Percentiles rank a stretch among this genome's conserved stretches.
Evolutionary conservation across 805 yeast genomes (phyloP).

Genomic region (Blastobotrys parvus): DNA sequence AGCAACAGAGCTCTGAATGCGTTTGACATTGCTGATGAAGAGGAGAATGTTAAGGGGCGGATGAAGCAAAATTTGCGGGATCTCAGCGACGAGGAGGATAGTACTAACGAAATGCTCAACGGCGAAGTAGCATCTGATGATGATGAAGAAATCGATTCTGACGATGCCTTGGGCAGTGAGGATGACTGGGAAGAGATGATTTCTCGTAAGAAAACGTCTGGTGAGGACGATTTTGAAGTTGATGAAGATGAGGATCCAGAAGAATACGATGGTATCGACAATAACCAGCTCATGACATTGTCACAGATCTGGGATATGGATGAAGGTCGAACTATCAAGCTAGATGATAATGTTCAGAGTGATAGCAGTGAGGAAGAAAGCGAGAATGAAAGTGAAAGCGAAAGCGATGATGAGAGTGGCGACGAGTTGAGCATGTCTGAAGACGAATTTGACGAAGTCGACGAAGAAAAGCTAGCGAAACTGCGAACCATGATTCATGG

Average conservation of each 20-base stretch:
- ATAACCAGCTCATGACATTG: conserved; percentile 60
- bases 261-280: conserved; percentile 70
- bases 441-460: conserved; percentile 31
- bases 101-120: conserved; percentile 21
- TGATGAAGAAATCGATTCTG: conserved; percentile 58
- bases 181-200: conserved; percentile 32
- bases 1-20: conserved; percentile 37
- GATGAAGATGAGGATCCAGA: conserved; percentile 49
- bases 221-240: neutral
- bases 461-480: conserved; percentile 40
- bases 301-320: conserved; percentile 90
- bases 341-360: conserved; percentile 13
- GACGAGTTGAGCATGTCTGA: conserved; percentile 19
- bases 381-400: conserved; percentile 20
- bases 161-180: conserved; percentile 80
- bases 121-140: conserved; percentile 28
- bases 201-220: neutral
- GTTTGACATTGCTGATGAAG: conserved; percentile 41
- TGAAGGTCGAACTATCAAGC: conserved; percentile 35
- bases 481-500: conserved; percentile 29
- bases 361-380: conserved; percentile 17
- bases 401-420: conserved; percentile 10
- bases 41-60: conserved; percentile 23
- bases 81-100: conserved; percentile 28
- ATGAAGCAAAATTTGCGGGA: conserved; percentile 27